Evolutionary conservation across 129 eudicot species (phyloP).

Genomic region (Helianthus annuus): DNA sequence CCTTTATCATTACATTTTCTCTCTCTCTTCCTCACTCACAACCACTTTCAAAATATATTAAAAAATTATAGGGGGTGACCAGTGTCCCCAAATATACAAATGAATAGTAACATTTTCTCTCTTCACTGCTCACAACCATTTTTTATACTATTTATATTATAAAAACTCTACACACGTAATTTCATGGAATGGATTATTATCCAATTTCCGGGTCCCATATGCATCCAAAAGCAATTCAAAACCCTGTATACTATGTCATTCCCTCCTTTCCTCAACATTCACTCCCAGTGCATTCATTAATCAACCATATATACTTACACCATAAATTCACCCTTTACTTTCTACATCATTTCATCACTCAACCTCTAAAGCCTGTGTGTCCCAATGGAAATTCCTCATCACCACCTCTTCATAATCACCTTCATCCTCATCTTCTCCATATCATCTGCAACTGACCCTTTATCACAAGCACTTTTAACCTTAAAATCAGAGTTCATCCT

Average conservation of each 20-base stretch:
- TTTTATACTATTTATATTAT: too few relatives aligned
- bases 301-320: conserved; percentile 18
- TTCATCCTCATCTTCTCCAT: conserved; percentile 32
- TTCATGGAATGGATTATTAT: too few relatives aligned
- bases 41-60: too few relatives aligned
- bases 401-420: not conserved
- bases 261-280: conserved; percentile 42
- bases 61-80: too few relatives aligned
- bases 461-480: conserved; percentile 63
- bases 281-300: conserved; percentile 60
- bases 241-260: conserved; percentile 16
- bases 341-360: conserved; percentile 13
- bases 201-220: conserved; percentile 24
- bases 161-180: too few relatives aligned
- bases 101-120: too few relatives aligned
- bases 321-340: conserved; percentile 14
- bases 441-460: conserved; percentile 50
- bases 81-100: too few relatives aligned
- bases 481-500: conserved; percentile 65
- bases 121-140: too few relatives aligned
- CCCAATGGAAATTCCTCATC: conserved; percentile 52
- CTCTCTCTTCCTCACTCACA: too few relatives aligned
- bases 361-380: conserved; percentile 14
- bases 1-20: too few relatives aligned
- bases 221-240: conserved; percentile 50